Conservation (phyloP, 75 land plant species). For the Cunninghamia lanceolata region DNA sequence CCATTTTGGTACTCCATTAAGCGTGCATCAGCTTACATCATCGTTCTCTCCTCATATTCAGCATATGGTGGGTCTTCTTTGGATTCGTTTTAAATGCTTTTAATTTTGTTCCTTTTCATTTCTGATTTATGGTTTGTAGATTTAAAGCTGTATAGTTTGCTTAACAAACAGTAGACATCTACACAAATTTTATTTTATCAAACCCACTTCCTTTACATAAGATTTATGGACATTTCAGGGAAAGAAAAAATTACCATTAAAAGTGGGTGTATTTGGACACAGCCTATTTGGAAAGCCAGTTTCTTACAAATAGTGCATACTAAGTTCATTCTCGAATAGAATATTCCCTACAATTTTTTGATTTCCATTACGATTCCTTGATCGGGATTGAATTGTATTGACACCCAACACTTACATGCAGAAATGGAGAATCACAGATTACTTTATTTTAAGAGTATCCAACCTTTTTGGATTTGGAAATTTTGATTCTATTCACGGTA, state of each 20-base stretch:
- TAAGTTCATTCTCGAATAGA: background rate
- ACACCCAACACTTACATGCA: background rate
- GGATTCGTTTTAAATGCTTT: background rate
- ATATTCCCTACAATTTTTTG: background rate
- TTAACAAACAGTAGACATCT: background rate
- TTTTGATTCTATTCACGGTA: background rate
- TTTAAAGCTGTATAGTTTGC: background rate
- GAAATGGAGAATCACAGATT: background rate
- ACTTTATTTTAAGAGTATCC: background rate
- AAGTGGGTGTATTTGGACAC: background rate
- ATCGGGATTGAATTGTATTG: background rate
- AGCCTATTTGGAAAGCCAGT: background rate
- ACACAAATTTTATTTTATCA: background rate
- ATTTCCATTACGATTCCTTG: background rate
- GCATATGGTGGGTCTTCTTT: constrained; percentile 38
- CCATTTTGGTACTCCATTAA: constrained; percentile 53
- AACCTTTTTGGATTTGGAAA: background rate
- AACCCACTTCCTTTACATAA: background rate
- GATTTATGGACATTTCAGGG: background rate
- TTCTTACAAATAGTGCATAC: background rate
- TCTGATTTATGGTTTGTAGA: background rate
- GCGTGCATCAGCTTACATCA: constrained; percentile 67
- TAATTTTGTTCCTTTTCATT: background rate
- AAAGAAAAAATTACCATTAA: background rate
- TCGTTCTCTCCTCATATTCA: constrained; percentile 44